Conservation (phyloP, 257 asterid genomes). For the Coffea eugenioides region DNA sequence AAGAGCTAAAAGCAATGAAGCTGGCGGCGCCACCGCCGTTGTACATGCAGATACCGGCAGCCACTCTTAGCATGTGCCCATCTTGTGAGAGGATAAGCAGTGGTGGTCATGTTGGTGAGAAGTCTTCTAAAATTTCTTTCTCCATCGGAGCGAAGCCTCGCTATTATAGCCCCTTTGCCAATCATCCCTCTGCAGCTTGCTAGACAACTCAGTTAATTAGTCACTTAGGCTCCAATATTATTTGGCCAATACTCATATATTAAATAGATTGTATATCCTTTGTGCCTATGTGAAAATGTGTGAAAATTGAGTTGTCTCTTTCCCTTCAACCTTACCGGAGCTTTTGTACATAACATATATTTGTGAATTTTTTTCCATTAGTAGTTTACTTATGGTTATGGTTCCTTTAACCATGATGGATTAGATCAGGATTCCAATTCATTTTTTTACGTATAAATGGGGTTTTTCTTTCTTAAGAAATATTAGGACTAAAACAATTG, state of each 20-base stretch:
- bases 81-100: constrained; percentile 66
- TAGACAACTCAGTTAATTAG: constrained; percentile 11
- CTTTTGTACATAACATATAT: not conserved
- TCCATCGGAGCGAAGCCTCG: constrained; percentile 56
- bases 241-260: not conserved
- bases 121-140: constrained; percentile 42
- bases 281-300: not conserved
- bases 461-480: not conserved
- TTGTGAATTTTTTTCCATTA: not conserved
- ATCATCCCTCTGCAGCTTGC: constrained; percentile 59
- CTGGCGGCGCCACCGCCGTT: constrained; percentile 32
- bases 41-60: constrained; percentile 79
- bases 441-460: not conserved
- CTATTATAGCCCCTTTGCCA: constrained; percentile 54
- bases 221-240: not conserved
- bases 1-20: constrained; percentile 48
- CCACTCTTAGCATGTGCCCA: constrained; percentile 83
- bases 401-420: not conserved
- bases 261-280: not conserved
- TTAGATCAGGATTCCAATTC: not conserved
- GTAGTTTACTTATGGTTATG: not conserved
- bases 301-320: not conserved
- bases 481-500: not conserved
- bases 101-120: constrained; percentile 10
- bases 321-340: not conserved